Conservation (phyloP, 2,329 filamentous ascomycete genomes). For the Ilyonectria robusta region DNA sequence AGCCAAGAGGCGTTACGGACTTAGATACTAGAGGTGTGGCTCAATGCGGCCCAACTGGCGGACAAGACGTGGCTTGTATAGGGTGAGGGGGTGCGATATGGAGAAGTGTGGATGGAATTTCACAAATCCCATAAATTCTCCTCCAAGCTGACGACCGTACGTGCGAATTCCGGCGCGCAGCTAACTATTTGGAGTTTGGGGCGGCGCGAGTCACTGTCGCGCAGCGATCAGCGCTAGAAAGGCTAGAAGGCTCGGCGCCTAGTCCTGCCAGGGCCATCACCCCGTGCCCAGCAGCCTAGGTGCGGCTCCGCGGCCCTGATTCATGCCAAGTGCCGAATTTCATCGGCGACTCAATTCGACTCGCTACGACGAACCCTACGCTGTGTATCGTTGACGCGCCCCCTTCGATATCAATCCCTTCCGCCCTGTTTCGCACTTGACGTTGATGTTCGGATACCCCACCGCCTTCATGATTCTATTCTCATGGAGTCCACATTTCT, state of each 20-base stretch:
- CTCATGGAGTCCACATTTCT: too few relatives aligned
- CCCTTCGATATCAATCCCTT: too few relatives aligned
- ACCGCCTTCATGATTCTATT: too few relatives aligned
- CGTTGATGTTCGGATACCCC: too few relatives aligned
- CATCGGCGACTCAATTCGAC: too few relatives aligned
- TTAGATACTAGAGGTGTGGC: not conserved
- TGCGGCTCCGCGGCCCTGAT: not conserved
- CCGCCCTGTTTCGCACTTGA: too few relatives aligned
- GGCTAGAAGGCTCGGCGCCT: not conserved
- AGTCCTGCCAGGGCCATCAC: too few relatives aligned
- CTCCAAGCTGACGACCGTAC: not conserved
- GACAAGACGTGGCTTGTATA: not conserved
- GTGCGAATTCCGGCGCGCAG: not conserved
- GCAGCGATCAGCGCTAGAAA: not conserved
- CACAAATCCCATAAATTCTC: too few relatives aligned
- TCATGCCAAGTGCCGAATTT: too few relatives aligned
- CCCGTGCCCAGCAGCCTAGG: not conserved
- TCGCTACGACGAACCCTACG: too few relatives aligned
- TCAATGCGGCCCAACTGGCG: not conserved
- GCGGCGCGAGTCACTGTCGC: not conserved
- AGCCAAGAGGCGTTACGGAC: too few relatives aligned
- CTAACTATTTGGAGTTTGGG: not conserved
- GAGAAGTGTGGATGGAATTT: not conserved
- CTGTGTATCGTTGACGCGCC: too few relatives aligned
- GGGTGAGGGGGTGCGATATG: not conserved